Percentiles rank a stretch among this genome's conserved stretches.
phyloP scores from a whole-genome alignment of 306 rosid species.

The Malus domestica region DNA sequence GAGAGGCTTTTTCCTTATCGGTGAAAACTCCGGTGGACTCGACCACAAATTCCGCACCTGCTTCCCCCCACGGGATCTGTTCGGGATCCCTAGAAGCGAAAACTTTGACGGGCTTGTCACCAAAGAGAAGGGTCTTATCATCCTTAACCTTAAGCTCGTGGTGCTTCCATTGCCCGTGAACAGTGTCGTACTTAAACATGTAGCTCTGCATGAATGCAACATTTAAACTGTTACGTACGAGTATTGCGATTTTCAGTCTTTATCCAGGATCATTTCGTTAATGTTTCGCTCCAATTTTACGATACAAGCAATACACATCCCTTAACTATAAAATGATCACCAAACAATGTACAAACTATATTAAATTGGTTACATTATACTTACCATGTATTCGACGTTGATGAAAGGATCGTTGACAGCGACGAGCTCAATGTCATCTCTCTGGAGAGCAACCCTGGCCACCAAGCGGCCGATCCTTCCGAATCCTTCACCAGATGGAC shows the following conservation, averaged over 20 bases:
- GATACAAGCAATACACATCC: no score
- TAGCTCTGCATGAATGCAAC: constrained; percentile 26
- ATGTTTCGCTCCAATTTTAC: no score
- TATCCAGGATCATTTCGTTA: neutral
- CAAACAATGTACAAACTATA: no score
- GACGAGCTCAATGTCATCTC: constrained; percentile 61
- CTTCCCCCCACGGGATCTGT: constrained; percentile 52
- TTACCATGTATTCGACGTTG: constrained; percentile 49
- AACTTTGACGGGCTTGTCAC: neutral
- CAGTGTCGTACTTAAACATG: constrained; percentile 49
- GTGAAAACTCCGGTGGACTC: constrained; percentile 26
- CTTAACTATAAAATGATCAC: no score
- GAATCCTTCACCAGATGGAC: constrained; percentile 38
- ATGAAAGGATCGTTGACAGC: constrained; percentile 62
- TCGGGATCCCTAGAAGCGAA: constrained; percentile 29
- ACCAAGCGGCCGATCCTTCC: constrained; percentile 63
- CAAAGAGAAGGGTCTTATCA: neutral
- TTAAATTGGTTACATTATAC: neutral
- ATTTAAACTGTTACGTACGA: no score
- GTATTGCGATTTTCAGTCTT: no score
- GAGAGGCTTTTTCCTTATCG: neutral
- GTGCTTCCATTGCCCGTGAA: constrained; percentile 23
- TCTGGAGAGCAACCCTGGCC: constrained; percentile 58
- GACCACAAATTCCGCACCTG: constrained; percentile 48
- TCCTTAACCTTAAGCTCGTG: neutral